phyloP scores from a whole-genome alignment of 2,329 filamentous ascomycete genomes.

The Aureobasidium sp. region DNA sequence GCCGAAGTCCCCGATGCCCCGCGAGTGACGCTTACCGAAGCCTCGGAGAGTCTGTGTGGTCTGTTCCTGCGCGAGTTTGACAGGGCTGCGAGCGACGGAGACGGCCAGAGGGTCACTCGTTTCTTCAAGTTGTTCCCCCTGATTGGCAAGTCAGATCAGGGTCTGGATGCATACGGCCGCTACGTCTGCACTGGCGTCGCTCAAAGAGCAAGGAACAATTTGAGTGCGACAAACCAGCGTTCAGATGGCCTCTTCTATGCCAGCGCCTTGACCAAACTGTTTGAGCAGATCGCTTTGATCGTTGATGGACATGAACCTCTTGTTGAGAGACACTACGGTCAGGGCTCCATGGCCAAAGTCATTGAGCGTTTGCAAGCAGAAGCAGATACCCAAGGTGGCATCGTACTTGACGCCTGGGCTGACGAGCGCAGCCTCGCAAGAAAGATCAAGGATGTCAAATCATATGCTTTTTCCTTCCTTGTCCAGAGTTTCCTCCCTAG shows the following conservation, averaged over 20 bases:
- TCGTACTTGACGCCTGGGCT: slow-evolving; percentile 90
- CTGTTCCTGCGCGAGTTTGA: slow-evolving; percentile 94
- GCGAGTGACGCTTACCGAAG: slow-evolving; percentile 75
- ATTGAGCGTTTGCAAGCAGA: slow-evolving; percentile 90
- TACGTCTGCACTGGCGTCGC: slow-evolving; percentile 97
- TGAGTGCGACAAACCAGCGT: slow-evolving; percentile 59
- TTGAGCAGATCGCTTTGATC: slow-evolving; percentile 96
- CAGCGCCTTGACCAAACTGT: slow-evolving; percentile 80
- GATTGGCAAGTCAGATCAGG: slow-evolving; percentile 81
- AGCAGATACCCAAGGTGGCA: slow-evolving; percentile 91
- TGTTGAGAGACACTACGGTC: slow-evolving; percentile 89
- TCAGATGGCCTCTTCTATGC: slow-evolving; percentile 88
- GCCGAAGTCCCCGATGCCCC: slow-evolving; percentile 92
- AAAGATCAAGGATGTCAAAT: slow-evolving; percentile 89
- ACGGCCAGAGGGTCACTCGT: slow-evolving; percentile 80
- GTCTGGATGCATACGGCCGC: slow-evolving; percentile 86
- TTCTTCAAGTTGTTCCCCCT: slow-evolving; percentile 98
- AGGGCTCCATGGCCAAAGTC: slow-evolving; percentile 88
- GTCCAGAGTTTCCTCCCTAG: slow-evolving; percentile 84
- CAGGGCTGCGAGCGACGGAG: slow-evolving; percentile 77
- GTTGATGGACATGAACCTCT: slow-evolving; percentile 85
- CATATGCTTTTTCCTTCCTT: slow-evolving; percentile 93
- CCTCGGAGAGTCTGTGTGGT: slow-evolving; percentile 81
- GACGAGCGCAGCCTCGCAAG: slow-evolving; percentile 81
- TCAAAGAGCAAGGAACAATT: slow-evolving; percentile 68